phyloP scores from a whole-genome alignment of 345 rosid genomes.

The Populus alba region DNA sequence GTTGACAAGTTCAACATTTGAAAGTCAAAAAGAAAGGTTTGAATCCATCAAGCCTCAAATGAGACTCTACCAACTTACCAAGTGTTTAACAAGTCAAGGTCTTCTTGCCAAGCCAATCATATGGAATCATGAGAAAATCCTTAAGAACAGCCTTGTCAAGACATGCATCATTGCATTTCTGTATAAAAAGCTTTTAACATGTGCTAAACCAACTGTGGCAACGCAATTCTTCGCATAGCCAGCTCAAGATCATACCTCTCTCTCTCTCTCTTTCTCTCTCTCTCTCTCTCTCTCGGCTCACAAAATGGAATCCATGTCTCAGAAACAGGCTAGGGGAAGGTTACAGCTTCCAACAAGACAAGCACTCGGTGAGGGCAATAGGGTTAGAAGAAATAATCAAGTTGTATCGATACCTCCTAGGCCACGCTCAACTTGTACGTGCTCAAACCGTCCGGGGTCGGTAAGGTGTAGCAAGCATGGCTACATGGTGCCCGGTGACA shows the following conservation, averaged over 20 bases:
- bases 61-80: not conserved
- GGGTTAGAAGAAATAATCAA: conserved; percentile 1
- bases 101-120: not conserved
- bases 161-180: not conserved
- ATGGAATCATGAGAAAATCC: not conserved
- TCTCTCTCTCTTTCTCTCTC: too few relatives aligned
- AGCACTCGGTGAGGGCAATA: not conserved
- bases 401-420: not conserved
- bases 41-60: not conserved
- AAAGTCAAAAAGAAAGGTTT: conserved; percentile 1
- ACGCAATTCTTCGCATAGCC: not conserved
- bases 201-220: not conserved
- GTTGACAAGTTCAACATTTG: not conserved
- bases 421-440: conserved; percentile 11
- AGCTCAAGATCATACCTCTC: not conserved
- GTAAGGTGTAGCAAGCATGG: conserved; percentile 37
- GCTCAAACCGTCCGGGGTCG: conserved; percentile 32
- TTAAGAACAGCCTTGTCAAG: not conserved
- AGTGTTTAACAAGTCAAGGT: not conserved
- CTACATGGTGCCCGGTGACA: conserved; percentile 25
- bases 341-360: not conserved
- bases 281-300: not conserved
- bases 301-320: conserved; percentile 7
- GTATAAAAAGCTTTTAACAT: not conserved
- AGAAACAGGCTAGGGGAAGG: not conserved